These are phyloP conservation scores for Whalleya microplaca DNA, from an alignment of 2,329 filamentous ascomycete species.

Conservation along the genomic window DNA sequence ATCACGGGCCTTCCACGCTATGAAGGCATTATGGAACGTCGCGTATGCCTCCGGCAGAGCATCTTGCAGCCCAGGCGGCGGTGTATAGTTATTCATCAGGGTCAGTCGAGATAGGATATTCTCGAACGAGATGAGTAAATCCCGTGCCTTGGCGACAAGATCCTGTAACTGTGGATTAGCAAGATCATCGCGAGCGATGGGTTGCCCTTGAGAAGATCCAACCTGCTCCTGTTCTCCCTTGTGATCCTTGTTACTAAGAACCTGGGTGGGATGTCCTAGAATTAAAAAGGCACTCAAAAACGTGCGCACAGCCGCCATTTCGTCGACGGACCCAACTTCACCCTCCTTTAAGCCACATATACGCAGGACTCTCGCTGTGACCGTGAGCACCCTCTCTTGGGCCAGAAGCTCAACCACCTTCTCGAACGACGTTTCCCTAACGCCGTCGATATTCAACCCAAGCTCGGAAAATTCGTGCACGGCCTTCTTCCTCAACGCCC, in stretches of 20 bases:
- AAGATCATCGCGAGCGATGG: conserved; percentile 55
- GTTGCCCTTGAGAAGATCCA: conserved; percentile 46
- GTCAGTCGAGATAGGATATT: conserved; percentile 70
- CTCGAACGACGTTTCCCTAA: conserved; percentile 73
- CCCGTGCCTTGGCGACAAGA: conserved; percentile 76
- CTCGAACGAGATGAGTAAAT: conserved; percentile 79
- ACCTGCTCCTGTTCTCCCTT: conserved; percentile 61
- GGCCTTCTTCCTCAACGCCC: conserved; percentile 57
- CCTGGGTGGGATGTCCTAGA: conserved; percentile 75
- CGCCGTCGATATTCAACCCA: conserved; percentile 70
- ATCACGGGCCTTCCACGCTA: conserved; percentile 82
- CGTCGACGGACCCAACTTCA: conserved; percentile 62
- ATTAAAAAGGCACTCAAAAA: conserved; percentile 83
- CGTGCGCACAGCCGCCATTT: conserved; percentile 73
- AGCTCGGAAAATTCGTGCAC: conserved; percentile 69
- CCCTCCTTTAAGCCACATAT: conserved; percentile 73
- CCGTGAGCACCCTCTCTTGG: conserved; percentile 66
- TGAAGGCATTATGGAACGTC: conserved; percentile 77
- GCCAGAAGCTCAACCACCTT: conserved; percentile 71
- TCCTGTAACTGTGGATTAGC: conserved; percentile 69
- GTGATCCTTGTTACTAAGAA: conserved; percentile 75
- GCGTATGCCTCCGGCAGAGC: conserved; percentile 71
- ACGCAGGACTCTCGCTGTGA: conserved; percentile 68
- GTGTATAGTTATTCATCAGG: conserved; percentile 67
- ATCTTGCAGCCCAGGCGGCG: conserved; percentile 64